These are phyloP conservation scores for Pseudoturritis turrita DNA, from an alignment of 345 rosid species.

Conservation along the genomic window DNA sequence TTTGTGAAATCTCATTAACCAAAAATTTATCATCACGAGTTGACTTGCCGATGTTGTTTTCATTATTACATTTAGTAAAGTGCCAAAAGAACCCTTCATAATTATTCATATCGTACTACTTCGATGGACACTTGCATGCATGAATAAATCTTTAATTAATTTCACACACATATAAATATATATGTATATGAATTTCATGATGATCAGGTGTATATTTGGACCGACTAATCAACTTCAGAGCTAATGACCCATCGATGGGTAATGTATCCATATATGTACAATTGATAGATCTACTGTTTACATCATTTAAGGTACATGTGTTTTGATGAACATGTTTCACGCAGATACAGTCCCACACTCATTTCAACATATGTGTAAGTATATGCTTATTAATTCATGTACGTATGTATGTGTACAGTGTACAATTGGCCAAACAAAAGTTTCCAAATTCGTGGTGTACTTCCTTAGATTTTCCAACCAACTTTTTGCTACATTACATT, in stretches of 20 bases:
- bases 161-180: neutral
- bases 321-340: slow-evolving; percentile 8
- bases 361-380: slow-evolving; percentile 26
- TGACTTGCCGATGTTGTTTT: slow-evolving; percentile 33
- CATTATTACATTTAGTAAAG: slow-evolving; percentile 35
- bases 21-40: slow-evolving; percentile 22
- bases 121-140: slow-evolving; percentile 33
- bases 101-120: slow-evolving; percentile 25
- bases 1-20: slow-evolving; percentile 12
- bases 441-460: slow-evolving; percentile 19
- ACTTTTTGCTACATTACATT: neutral
- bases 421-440: slow-evolving; percentile 25
- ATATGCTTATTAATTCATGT: neutral
- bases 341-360: slow-evolving; percentile 26
- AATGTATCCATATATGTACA: slow-evolving; percentile 19
- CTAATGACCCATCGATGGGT: slow-evolving; percentile 25
- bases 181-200: neutral
- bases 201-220: slow-evolving; percentile 26
- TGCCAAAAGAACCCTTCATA: slow-evolving; percentile 26
- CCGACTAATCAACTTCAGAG: slow-evolving; percentile 26
- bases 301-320: slow-evolving; percentile 27
- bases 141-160: neutral
- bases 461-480: neutral
- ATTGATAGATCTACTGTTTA: slow-evolving; percentile 31
- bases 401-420: slow-evolving; percentile 17